Evolutionary conservation across 495 filamentous ascomycete genomes (phyloP).

Genomic region (Aspergillus affinis): DNA sequence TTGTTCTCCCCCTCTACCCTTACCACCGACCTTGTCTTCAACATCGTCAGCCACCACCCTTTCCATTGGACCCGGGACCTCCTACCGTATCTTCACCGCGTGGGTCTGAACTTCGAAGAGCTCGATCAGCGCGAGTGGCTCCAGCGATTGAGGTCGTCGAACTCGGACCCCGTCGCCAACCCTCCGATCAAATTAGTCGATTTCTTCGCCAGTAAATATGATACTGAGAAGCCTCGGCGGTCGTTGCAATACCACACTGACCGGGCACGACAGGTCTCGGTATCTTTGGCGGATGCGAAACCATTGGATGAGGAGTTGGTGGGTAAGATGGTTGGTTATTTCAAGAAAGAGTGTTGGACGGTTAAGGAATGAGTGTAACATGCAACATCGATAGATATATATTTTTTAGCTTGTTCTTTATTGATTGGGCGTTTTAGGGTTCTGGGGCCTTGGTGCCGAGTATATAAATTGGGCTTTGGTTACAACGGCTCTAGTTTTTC

Average conservation of each 20-base stretch:
- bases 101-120: conserved; percentile 23
- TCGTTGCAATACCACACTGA: conserved; percentile 18
- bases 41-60: conserved; percentile 23
- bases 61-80: conserved; percentile 33
- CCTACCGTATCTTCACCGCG: conserved; percentile 20
- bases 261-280: conserved; percentile 15
- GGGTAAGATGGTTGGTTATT: conserved; percentile 25
- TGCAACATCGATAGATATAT: neutral
- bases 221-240: conserved; percentile 9
- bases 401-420: neutral
- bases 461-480: too few species aligned
- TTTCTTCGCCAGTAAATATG: conserved; percentile 36
- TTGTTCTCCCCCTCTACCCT: neutral
- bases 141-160: conserved; percentile 16
- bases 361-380: neutral
- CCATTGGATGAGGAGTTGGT: conserved; percentile 19
- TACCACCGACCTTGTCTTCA: conserved; percentile 15
- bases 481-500: too few species aligned
- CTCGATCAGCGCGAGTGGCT: conserved; percentile 22
- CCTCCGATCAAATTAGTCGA: conserved; percentile 49
- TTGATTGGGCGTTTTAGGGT: neutral
- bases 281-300: conserved; percentile 13
- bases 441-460: neutral
- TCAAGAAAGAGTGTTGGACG: conserved; percentile 15
- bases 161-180: conserved; percentile 33